Base-by-base conservation (phyloP, 106 monocot species). In the Dactylorhiza incarnata region DNA sequence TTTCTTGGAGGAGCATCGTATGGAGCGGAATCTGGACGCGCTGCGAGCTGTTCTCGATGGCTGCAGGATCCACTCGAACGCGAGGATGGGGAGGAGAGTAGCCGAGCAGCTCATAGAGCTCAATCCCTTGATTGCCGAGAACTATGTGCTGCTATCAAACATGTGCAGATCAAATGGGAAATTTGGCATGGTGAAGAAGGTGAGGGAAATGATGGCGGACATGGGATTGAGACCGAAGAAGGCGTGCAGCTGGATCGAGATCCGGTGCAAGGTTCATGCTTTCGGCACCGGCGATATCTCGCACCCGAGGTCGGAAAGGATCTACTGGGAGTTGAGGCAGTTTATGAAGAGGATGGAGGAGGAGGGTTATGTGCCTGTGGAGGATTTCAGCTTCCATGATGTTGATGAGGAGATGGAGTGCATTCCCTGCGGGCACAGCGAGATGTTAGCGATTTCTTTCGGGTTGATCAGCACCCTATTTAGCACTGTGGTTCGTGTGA, bases 361-460 rank as follows among this genome's bases (percentile, higher is more conserved):
- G 23, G 55, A 75, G 29, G 74, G 74, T 5, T 65, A 67, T 72
- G 37, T 25, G 11, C 26, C 37, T 11, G 73, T 79, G 17, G 73
- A 76, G 7, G 84, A 84, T 45, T 91, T 82, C 37, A 76, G 85
- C 74, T 73, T 91, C 72, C 90, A 91, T 55, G 87, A 91, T 51
- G 87, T 90, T 0, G 87, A 91, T 12, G 81, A 84, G 43, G 87
- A 91, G 83, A 87, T 81, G 79, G 90, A 85, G 37, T 82, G 85
- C 55, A 73, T 84, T 49, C 74, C 76, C 25, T 26, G 13, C 4
- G 85, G 87, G 16, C 90, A 90, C 70, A 87, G 90, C 13, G 87
- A 87, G 78, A 75, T 90, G 78, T 63, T 90, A n/a, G 87, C 87
- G 7, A 78, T 90, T 23, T 83, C 75, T 45, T 83, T 90, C 5